Base-by-base conservation (phyloP, 2,329 filamentous ascomycete species). In the Colletotrichum sp. region DNA sequence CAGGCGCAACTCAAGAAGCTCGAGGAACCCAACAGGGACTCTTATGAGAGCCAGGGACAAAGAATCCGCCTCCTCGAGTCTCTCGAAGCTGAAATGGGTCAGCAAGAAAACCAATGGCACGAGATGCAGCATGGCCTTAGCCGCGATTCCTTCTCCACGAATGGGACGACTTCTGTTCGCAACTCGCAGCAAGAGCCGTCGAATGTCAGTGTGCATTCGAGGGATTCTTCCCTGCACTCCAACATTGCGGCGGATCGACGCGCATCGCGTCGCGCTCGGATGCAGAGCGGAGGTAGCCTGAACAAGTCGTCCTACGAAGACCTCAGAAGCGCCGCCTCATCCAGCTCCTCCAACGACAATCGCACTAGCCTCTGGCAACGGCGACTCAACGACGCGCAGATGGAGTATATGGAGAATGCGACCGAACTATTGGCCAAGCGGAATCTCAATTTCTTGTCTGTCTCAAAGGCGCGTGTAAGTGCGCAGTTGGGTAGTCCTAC, bases 81-180 rank as follows among this genome's bases (percentile, higher is more conserved):
- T 75, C 84, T 94, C 2, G 92, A 94, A 80, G 86, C 85, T 76
- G 92, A 94, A 81, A 91, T 93, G 88, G 90, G 89, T 1, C 82
- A 87, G 78, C 90, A 93, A 80, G 90, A 92, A 80, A 87, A 86
- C 70, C 88, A 90, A 78, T 93, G 92, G 92, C 88, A 90, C 72
- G 84, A 88, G 66, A 88, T 93, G 83, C 90, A 91, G 72, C 84
- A 88, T 30, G 87, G 89, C 49, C 81, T 92, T 55, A 84, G 85
- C 68, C 87, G 88, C 72, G 87, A 89, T 78, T 92, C 90, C 8
- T 80, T 89, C 55, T 90, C 88, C 3, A 89, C 87, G 9, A 80
- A 89, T 64, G 81, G 81, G 68, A 86, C 86, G 1, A 81, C 83
- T 1, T 80, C 81, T 2, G 79, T 78, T 21, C 79, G 77, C 15